Percentiles rank a stretch among this genome's conserved stretches.
Conservation (phyloP, 352 stramenopile species). For the Globisporangium cystogenes region DNA sequence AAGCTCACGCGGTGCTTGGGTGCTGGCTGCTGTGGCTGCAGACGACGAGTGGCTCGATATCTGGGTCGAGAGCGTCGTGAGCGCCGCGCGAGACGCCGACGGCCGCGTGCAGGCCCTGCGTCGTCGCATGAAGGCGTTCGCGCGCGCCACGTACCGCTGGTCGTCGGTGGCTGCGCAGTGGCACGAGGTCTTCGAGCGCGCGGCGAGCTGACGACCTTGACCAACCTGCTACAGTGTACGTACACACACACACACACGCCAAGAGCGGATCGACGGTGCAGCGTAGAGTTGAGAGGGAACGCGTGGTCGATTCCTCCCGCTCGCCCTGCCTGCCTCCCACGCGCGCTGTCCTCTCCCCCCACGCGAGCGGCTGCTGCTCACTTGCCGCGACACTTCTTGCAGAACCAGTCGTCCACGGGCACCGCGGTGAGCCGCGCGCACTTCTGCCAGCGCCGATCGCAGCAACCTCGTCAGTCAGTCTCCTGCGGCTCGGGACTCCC, state of each 20-base stretch:
- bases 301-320: background rate
- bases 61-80: conserved; percentile 47
- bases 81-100: conserved; percentile 25
- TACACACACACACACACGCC: no score
- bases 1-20: background rate
- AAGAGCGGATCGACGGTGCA: background rate
- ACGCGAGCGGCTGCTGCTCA: no score
- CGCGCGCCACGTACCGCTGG: conserved; percentile 47
- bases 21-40: background rate
- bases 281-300: background rate
- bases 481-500: no score
- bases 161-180: conserved; percentile 47
- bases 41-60: conserved; percentile 29
- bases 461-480: background rate
- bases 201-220: background rate
- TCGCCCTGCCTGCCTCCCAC: background rate
- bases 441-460: conserved; percentile 52
- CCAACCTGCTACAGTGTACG: background rate
- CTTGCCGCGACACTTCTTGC: conserved; percentile 50
- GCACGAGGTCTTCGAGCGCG: conserved; percentile 23
- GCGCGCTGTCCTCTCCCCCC: background rate
- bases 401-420: conserved; percentile 87
- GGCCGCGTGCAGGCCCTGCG: conserved; percentile 22
- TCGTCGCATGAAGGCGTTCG: conserved; percentile 53
- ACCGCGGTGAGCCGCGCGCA: conserved; percentile 74